phyloP scores from a whole-genome alignment of 2,329 filamentous ascomycete species.

The Cladophialophora psammophila region DNA sequence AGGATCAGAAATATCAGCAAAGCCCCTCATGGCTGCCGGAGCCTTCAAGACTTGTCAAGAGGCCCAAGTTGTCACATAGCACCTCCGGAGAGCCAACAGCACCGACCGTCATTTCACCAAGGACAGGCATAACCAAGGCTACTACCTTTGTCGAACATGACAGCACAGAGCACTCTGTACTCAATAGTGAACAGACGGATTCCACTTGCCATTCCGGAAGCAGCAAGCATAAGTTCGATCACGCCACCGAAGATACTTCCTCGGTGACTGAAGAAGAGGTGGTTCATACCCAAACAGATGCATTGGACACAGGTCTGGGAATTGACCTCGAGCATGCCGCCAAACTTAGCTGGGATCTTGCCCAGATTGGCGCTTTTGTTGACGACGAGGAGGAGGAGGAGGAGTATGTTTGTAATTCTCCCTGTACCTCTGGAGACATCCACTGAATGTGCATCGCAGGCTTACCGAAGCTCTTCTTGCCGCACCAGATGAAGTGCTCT shows the following conservation, averaged over 20 bases:
- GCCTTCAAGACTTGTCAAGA: background rate
- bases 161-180: background rate
- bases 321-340: background rate
- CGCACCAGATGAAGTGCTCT: background rate
- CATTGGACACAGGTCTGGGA: background rate
- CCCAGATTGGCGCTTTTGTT: background rate
- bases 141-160: background rate
- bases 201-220: background rate
- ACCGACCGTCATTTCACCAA: background rate
- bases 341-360: background rate
- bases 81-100: background rate
- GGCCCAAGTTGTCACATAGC: background rate
- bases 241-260: background rate
- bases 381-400: conserved; percentile 8
- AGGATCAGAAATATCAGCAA: background rate
- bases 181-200: background rate
- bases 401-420: background rate
- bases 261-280: background rate
- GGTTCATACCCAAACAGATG: background rate
- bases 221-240: background rate
- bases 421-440: background rate
- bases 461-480: background rate
- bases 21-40: background rate
- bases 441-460: background rate
- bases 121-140: background rate